These are phyloP conservation scores for Talaromyces stipitatus DNA, from an alignment of 495 filamentous ascomycete species.

Conservation along the genomic window DNA sequence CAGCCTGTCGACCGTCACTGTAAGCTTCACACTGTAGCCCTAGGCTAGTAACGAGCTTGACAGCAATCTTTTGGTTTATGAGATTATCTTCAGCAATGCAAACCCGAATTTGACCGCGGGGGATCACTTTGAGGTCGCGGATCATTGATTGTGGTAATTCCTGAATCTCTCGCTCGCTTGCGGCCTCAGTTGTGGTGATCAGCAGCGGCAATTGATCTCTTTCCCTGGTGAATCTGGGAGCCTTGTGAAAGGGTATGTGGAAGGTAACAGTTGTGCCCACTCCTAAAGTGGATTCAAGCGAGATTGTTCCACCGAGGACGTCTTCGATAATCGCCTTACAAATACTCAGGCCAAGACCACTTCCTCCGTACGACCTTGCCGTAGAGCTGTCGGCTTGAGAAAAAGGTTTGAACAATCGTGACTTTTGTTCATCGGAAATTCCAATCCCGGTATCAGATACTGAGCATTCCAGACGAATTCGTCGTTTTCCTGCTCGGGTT, in stretches of 20 bases:
- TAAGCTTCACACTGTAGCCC: constrained; percentile 64
- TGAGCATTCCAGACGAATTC: constrained; percentile 68
- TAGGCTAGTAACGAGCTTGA: constrained; percentile 64
- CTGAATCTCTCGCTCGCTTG: constrained; percentile 11
- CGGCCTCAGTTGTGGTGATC: neutral
- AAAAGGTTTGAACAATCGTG: constrained; percentile 83
- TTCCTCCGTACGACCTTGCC: constrained; percentile 81
- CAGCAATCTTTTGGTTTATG: constrained; percentile 73
- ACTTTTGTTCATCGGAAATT: constrained; percentile 72
- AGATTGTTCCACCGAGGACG: constrained; percentile 77
- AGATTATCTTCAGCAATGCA: constrained; percentile 84
- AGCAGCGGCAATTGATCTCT: neutral
- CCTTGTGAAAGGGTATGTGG: constrained; percentile 23
- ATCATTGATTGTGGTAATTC: constrained; percentile 18
- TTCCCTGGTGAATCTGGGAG: neutral
- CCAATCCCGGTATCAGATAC: constrained; percentile 90
- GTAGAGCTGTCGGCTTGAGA: constrained; percentile 85
- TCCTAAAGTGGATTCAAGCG: constrained; percentile 67
- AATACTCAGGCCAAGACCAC: constrained; percentile 82
- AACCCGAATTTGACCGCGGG: constrained; percentile 68
- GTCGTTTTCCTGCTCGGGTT: constrained; percentile 59
- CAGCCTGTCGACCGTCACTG: constrained; percentile 69
- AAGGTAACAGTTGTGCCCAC: constrained; percentile 82
- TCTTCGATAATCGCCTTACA: constrained; percentile 93
- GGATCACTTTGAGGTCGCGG: constrained; percentile 57